Evolutionary conservation across 306 rosid genomes (phyloP).

Genomic region (Pyrus communis): DNA sequence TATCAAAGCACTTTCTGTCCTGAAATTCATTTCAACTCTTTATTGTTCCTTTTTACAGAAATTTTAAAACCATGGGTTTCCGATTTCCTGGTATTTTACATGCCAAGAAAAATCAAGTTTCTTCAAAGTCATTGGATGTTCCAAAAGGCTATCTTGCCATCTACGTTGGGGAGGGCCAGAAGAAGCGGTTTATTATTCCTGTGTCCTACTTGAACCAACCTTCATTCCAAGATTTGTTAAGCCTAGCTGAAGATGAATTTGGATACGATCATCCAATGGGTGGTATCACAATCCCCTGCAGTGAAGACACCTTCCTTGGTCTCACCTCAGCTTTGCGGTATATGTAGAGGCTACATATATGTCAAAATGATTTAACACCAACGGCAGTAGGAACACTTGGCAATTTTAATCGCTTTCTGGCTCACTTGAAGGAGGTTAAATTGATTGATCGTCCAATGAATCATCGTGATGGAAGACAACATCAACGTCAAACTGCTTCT

Average conservation of each 20-base stretch:
- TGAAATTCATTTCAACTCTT: no score
- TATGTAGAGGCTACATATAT: no score
- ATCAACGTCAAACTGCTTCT: no score
- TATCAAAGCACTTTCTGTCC: no score
- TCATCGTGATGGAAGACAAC: no score
- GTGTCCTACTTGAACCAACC: conserved; percentile 33
- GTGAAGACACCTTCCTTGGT: conserved; percentile 17
- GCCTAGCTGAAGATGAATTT: conserved; percentile 35
- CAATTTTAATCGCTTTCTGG: no score
- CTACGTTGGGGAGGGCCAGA: conserved; percentile 29
- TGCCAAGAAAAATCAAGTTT: conserved; percentile 12
- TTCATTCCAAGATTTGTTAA: conserved; percentile 26
- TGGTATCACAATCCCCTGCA: conserved; percentile 45
- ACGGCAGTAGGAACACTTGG: no score
- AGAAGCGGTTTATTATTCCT: conserved; percentile 32
- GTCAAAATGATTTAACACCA: no score
- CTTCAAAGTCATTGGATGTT: conserved; percentile 1
- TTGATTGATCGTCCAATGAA: no score
- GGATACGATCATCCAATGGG: conserved; percentile 42
- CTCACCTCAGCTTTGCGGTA: conserved; percentile 19
- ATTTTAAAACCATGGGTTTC: conserved; percentile 2
- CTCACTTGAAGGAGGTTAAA: no score
- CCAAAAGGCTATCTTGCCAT: conserved; percentile 42
- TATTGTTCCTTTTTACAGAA: no score
- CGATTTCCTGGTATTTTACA: background rate